Base-by-base conservation (phyloP, 73 alveolate genomes). In the Strombidium stylifer region DNA sequence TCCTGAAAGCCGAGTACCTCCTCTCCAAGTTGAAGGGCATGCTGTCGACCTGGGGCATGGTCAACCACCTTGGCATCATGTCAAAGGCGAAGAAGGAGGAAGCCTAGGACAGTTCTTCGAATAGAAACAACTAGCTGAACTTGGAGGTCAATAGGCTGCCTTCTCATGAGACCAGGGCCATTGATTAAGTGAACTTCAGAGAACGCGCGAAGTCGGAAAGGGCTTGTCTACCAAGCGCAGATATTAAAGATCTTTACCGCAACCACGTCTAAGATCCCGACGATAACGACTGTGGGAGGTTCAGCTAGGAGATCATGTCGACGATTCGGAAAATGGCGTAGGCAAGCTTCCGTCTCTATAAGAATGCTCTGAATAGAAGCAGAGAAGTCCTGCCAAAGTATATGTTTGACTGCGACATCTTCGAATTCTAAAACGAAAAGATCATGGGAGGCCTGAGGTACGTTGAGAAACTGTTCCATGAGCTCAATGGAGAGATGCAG, bases 341-440 rank as follows among this genome's bases (percentile, higher is more conserved):
- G 6, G 24, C 73, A 18, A 59, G 35, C n/a, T 37, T 37, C 14
- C 28, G 35, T 3, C 31, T 59, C n/a, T 37, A 59, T 21, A 59
- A 41, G 30, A n/a, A 49, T 25, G 60, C 4, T n/a, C n/a, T n/a
- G 23, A 15, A 37, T 8, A 18, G 35, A 49, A 11, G 37, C n/a
- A 58, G 40, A 20, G 28, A 40, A 41, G 19, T 59, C n/a, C 59
- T 59, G 7, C 73, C 57, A 8, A 23, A 59, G 30, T 59, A 59
- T 16, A 59, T 59, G 73, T 59, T 39, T 30, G 14, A 56, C 12
- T 37, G 47, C 23, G 73, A 59, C 18, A 59, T 59, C 14, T 14
- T 37, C 16, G 73, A 59, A 24, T 59, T 59, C 23, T 37, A 59
- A 16, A 59, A 40, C 30, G 41, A 56, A 1, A 59, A 59, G 25